Conservation (phyloP, 2,329 filamentous ascomycete genomes). For the Gnomoniopsis sp. region DNA sequence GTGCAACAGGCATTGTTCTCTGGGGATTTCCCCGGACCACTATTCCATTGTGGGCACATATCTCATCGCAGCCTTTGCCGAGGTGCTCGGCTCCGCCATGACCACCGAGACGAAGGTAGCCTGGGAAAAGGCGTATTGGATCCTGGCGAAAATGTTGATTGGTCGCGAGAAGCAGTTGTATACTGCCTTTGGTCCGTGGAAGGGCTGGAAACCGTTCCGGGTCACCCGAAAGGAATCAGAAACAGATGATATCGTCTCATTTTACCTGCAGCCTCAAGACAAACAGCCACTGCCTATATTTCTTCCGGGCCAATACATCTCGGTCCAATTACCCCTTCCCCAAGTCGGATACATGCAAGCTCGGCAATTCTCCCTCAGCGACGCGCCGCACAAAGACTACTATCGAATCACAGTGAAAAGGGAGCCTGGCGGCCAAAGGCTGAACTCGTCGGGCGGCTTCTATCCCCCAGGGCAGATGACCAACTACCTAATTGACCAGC, state of each 20-base stretch:
- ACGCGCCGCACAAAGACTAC: slow-evolving; percentile 56
- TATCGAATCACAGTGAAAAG: slow-evolving; percentile 72
- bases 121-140: slow-evolving; percentile 70
- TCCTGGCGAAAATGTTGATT: slow-evolving; percentile 71
- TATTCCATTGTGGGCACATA: slow-evolving; percentile 69
- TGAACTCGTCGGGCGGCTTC: background rate
- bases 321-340: slow-evolving; percentile 56
- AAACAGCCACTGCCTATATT: slow-evolving; percentile 57
- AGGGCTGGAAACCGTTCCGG: slow-evolving; percentile 63
- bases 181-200: slow-evolving; percentile 58
- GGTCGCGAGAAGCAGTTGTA: slow-evolving; percentile 63
- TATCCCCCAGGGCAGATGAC: slow-evolving; percentile 57
- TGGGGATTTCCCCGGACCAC: slow-evolving; percentile 65
- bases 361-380: slow-evolving; percentile 70
- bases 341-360: slow-evolving; percentile 58
- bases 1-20: slow-evolving; percentile 71
- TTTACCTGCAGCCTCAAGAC: slow-evolving; percentile 65
- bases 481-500: slow-evolving; percentile 63
- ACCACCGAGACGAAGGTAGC: slow-evolving; percentile 62
- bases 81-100: slow-evolving; percentile 63
- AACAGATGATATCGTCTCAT: slow-evolving; percentile 65
- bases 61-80: slow-evolving; percentile 62
- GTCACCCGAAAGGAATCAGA: slow-evolving; percentile 64
- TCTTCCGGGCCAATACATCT: slow-evolving; percentile 71
- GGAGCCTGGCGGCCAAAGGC: slow-evolving; percentile 53